Base-by-base conservation (phyloP, 2,329 filamentous ascomycete genomes). In the Claviceps sp. region DNA sequence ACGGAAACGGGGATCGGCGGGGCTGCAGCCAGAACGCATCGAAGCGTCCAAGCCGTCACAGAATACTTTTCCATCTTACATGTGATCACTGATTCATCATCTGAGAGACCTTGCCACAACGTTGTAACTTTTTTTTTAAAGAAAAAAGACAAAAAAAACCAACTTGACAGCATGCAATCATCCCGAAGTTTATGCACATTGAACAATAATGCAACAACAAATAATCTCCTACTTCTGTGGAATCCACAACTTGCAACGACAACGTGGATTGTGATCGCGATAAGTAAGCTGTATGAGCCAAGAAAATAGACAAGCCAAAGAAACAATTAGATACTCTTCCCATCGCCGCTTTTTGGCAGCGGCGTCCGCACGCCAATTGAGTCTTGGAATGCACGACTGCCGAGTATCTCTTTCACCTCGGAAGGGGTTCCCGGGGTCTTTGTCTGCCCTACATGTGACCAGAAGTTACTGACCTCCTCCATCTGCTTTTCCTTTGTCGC, bases 321-420 rank as follows among this genome's bases (percentile, higher is more conserved):
- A 13, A 18, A 36, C 4, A 30, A 24, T 9, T 36, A 43, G 18
- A 26, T 34, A 20, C 11, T 34, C 43, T 50, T 51, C 47, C 44
- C 46, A 26, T 30, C 42, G 5, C 24, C 22, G 26, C 26, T 36
- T 41, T 38, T 40, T 22, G 42, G 40, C 38, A 45, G 59, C 11
- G 58, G 55, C 47, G 58, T 52, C 48, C 52, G 60, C 45, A 68
- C 43, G n/a, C 63, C 64, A 26, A 60, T 59, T 18, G 65, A 60
- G 54, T 67, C 61, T 55, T 63, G 71, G 59, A 75, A 75, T 52
- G 72, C 72, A 60, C 78, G 71, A 53, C 67, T 72, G 51, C 71
- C 74, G 51, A 84, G 67, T 38, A 81, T 62, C 61, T 82, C 76
- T 60, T 80, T 73, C 22, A 81, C 72, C 62, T 78, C 76, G 55